A percentile compares a stretch with the other conserved stretches of the same genome.
phyloP scores from a whole-genome alignment of 129 eudicot species.

The Flaveria ramosissima region DNA sequence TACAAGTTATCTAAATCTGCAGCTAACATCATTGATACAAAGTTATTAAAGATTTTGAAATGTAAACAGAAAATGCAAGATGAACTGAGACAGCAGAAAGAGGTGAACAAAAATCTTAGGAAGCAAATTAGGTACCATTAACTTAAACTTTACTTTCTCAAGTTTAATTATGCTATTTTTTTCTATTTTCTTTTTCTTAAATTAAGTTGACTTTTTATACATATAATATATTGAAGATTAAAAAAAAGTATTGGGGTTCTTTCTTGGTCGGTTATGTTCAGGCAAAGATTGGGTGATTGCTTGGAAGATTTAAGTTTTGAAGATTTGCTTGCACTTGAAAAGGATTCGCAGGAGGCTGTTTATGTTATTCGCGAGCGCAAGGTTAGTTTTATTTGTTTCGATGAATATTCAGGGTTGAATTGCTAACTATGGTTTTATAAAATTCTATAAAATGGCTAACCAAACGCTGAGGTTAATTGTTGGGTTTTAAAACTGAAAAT shows the following conservation, averaged over 20 bases:
- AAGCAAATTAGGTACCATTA: constrained; percentile 65
- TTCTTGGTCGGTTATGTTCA: constrained; percentile 14
- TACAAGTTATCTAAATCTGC: neutral
- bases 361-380: constrained; percentile 59
- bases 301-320: constrained; percentile 58
- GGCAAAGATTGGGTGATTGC: constrained; percentile 86
- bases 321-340: constrained; percentile 57
- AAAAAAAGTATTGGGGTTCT: neutral
- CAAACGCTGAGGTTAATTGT: no score
- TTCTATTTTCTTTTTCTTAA: neutral
- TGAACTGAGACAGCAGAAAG: constrained; percentile 62
- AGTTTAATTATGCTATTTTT: neutral
- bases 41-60: neutral
- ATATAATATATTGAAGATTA: neutral
- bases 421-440: neutral
- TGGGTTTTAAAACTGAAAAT: neutral
- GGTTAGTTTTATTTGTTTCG: constrained; percentile 33
- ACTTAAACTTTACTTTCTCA: constrained; percentile 19
- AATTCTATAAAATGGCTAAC: neutral
- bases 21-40: neutral
- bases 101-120: constrained; percentile 62
- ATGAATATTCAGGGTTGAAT: neutral
- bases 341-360: constrained; percentile 64
- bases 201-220: neutral
- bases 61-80: constrained; percentile 73